Conservation (phyloP, 108 stramenopile species). For the Chaetoceros tenuissimus region DNA sequence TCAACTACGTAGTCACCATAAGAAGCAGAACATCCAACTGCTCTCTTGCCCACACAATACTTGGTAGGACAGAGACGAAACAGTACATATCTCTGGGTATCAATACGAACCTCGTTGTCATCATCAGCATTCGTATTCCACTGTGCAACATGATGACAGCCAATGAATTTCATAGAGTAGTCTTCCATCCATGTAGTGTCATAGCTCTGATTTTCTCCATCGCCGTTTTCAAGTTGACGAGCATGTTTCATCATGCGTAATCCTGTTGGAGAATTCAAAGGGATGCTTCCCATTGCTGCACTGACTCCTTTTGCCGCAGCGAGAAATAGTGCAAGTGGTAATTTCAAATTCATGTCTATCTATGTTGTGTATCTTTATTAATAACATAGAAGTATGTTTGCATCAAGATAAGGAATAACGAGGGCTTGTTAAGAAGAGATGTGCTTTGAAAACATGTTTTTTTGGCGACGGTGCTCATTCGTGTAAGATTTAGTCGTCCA, state of each 20-base stretch:
- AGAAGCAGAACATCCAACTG: slow-evolving; percentile 46
- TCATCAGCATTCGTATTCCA: slow-evolving; percentile 65
- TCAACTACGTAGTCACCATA: slow-evolving; percentile 83
- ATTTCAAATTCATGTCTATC: too few species aligned
- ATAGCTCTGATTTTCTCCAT: slow-evolving; percentile 3
- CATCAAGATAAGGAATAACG: too few species aligned
- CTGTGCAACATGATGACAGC: slow-evolving; percentile 73
- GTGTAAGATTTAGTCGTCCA: too few species aligned
- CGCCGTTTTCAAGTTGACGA: slow-evolving; percentile 1
- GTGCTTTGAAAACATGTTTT: too few species aligned
- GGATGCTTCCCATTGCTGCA: too few species aligned
- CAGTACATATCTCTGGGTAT: slow-evolving; percentile 68
- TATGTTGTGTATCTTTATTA: too few species aligned
- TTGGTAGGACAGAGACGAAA: slow-evolving; percentile 77
- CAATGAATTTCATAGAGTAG: slow-evolving; percentile 79
- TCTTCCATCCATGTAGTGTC: slow-evolving; percentile 38
- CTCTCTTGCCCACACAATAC: slow-evolving; percentile 31
- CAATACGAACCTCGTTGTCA: slow-evolving; percentile 47
- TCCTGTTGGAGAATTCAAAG: slow-evolving; percentile 1
- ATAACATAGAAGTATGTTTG: too few species aligned
- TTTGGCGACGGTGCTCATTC: too few species aligned
- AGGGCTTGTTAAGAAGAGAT: too few species aligned
- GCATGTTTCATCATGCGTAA: background rate
- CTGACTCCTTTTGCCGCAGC: too few species aligned
- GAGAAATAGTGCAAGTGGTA: too few species aligned